Base-by-base conservation (phyloP, 495 filamentous ascomycete species). In the Penicillium pulvis region DNA sequence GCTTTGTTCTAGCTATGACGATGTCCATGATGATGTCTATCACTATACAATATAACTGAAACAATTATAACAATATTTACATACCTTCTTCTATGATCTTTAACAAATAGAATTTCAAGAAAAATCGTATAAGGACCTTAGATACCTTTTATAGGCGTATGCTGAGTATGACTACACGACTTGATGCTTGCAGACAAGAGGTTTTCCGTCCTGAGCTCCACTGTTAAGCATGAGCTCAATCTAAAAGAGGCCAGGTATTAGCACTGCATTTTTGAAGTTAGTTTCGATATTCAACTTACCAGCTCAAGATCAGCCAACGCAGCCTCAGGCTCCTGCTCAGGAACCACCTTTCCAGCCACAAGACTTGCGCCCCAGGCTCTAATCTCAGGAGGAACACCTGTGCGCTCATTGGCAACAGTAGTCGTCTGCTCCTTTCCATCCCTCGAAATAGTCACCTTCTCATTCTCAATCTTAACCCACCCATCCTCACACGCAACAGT, bases 301-400 rank as follows among this genome's bases (percentile, higher is more conserved):
- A 90, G 63, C 67, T 86, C 81, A 53, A 90, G 66, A 75, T 90
- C 87, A n/a, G 67, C 78, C 57, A 88, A 69, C 11, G 82, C 87
- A 60, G 85, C 69, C 62, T 87, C 85, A 0, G 85, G 85, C 1
- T 69, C 69, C 68, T 88, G 85, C 46, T 70, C 69, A 1, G 72
- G 63, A 66, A 88, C 78, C n/a, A 69, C 50, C 52, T 71, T 74
- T 23, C 84, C 83, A 23, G 60, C 68, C 6, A 68, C 57, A 16
- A 90, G 53, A 10, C 75, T 73, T 69, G 84, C 72, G 2, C 79
- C 87, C 85, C 86, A 90, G 5, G 77, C 83, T 42, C 71, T 65
- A 6, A 90, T 76, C 65, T 90, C 88, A 39, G 81, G 74, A 63
- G 76, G 78, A 3, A 90, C 85, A 12, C 85, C 84, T 42, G 59